Conservation (phyloP, 2,329 filamentous ascomycete species). For the Fusarium heterosporum region DNA sequence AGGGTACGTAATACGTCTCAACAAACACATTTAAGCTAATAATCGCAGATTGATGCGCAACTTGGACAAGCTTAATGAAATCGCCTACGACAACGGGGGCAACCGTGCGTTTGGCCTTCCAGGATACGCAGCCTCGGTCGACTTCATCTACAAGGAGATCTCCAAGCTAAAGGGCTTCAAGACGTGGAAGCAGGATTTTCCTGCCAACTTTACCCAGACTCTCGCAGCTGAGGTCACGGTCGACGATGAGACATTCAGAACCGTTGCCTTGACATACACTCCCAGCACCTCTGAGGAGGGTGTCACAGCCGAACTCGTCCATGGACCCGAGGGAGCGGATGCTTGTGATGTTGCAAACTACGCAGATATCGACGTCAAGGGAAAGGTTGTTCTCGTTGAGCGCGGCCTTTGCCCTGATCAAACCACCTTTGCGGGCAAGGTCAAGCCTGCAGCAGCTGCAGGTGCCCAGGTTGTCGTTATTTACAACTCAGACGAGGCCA, state of each 20-base stretch:
- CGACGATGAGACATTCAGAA: slow-evolving; percentile 43
- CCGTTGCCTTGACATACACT: slow-evolving; percentile 49
- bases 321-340: slow-evolving; percentile 44
- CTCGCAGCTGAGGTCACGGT: slow-evolving; percentile 42
- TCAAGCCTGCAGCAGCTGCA: slow-evolving; percentile 47
- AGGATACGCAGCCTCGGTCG: slow-evolving; percentile 51
- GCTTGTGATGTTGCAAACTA: slow-evolving; percentile 48
- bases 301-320: slow-evolving; percentile 44
- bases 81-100: slow-evolving; percentile 49
- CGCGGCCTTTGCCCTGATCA: slow-evolving; percentile 48
- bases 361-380: slow-evolving; percentile 41
- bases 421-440: slow-evolving; percentile 49
- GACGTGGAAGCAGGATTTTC: slow-evolving; percentile 49
- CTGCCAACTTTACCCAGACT: slow-evolving; percentile 46
- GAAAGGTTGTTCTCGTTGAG: slow-evolving; percentile 51
- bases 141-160: slow-evolving; percentile 48
- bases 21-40: neutral
- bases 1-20: neutral
- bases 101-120: slow-evolving; percentile 50
- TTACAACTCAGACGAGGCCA: slow-evolving; percentile 48
- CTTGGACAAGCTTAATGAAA: slow-evolving; percentile 46
- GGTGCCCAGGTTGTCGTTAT: slow-evolving; percentile 49
- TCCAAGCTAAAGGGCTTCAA: slow-evolving; percentile 46
- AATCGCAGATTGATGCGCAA: slow-evolving; percentile 41
- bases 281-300: slow-evolving; percentile 49